Evolutionary conservation across 2,329 filamentous ascomycete genomes (phyloP).

Genomic region (Sclerotinia subarctica): DNA sequence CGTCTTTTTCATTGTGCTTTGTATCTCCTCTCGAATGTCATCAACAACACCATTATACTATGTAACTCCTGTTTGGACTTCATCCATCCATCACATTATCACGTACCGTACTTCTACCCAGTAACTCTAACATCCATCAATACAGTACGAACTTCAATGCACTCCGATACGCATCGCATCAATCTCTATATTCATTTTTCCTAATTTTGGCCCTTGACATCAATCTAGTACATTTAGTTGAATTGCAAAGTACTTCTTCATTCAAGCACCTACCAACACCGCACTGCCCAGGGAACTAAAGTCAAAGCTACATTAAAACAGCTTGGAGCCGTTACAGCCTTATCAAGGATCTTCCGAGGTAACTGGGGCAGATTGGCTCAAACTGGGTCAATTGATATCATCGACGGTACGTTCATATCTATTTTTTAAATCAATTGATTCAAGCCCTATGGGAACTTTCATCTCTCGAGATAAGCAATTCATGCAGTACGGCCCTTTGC

Average conservation of each 20-base stretch:
- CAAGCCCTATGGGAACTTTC: background rate
- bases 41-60: background rate
- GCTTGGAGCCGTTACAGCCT: background rate
- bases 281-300: background rate
- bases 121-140: background rate
- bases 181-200: constrained; percentile 6
- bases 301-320: background rate
- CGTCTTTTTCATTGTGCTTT: background rate
- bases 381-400: background rate
- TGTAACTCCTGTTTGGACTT: background rate
- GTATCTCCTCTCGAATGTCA: background rate
- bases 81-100: background rate
- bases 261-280: background rate
- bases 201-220: background rate
- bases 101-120: background rate
- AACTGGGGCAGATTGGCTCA: background rate
- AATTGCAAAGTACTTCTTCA: background rate
- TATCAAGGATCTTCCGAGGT: constrained; percentile 7
- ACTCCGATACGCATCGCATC: background rate
- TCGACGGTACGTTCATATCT: background rate
- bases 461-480: background rate
- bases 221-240: background rate
- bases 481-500: background rate
- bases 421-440: background rate
- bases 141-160: background rate